These are phyloP conservation scores for Endotrypanum monterogeii DNA, from an alignment of 208 protist species.

Conservation along the genomic window DNA sequence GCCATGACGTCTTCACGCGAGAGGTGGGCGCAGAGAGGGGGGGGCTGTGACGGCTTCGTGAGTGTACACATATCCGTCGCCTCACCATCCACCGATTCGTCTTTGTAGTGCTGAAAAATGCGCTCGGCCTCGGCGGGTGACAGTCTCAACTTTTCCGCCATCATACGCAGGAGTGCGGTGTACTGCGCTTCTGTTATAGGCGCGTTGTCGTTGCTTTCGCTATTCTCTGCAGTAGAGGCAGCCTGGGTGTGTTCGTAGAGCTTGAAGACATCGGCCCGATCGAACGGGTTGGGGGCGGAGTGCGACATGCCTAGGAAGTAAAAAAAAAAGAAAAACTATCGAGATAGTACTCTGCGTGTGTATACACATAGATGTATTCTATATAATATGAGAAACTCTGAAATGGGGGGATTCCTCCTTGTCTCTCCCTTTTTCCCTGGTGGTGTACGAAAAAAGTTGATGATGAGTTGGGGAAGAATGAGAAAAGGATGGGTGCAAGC, in stretches of 20 bases:
- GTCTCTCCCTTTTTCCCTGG: too few species aligned
- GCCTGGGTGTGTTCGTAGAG: conserved; percentile 20
- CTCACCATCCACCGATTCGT: not conserved
- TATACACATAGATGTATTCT: not conserved
- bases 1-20: conserved; percentile 40
- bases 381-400: not conserved
- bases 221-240: not conserved
- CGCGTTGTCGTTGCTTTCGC: conserved; percentile 5
- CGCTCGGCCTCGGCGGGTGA: conserved; percentile 9
- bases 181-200: conserved; percentile 28
- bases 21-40: conserved; percentile 55
- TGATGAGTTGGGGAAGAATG: too few species aligned
- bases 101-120: conserved; percentile 15
- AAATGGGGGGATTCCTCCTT: not conserved
- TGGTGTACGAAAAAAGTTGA: too few species aligned
- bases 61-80: not conserved
- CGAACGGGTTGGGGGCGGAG: conserved; percentile 2
- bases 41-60: conserved; percentile 5
- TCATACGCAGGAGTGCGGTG: conserved; percentile 27
- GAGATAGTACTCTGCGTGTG: not conserved
- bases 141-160: conserved; percentile 22
- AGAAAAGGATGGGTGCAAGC: not conserved
- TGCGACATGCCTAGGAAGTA: conserved; percentile 6
- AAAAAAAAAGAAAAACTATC: not conserved
- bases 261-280: conserved; percentile 40